Conservation (phyloP, 2,329 filamentous ascomycete species). For the Hortaea sp. region DNA sequence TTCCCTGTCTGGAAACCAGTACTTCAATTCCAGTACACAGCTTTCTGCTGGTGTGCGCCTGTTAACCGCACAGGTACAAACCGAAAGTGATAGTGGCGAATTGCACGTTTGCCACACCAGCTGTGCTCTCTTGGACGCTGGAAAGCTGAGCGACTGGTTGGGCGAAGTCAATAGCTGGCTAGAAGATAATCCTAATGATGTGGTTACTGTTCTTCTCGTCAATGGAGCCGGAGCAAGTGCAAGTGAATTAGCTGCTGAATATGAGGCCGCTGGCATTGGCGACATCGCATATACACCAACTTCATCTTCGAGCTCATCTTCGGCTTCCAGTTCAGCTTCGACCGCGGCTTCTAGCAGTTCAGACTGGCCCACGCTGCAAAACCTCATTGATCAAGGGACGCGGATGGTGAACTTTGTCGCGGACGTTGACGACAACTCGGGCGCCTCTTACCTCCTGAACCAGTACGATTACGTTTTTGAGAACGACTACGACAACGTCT, state of each 20-base stretch:
- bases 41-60: constrained; percentile 62
- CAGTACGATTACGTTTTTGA: constrained; percentile 63
- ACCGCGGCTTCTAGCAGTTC: not conserved
- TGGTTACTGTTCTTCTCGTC: constrained; percentile 64
- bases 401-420: constrained; percentile 63
- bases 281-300: constrained; percentile 50
- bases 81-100: constrained; percentile 23
- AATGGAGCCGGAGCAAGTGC: constrained; percentile 54
- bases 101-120: constrained; percentile 62
- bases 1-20: constrained; percentile 62
- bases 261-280: constrained; percentile 49
- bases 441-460: constrained; percentile 49
- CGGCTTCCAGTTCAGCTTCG: constrained; percentile 30
- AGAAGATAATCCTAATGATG: constrained; percentile 59
- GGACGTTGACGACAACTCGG: constrained; percentile 28
- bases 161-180: constrained; percentile 57
- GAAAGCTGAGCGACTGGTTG: constrained; percentile 55
- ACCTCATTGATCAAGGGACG: constrained; percentile 54
- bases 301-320: not conserved
- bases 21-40: constrained; percentile 60
- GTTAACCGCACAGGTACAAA: constrained; percentile 62
- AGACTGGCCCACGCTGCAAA: constrained; percentile 62
- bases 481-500: constrained; percentile 56
- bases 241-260: constrained; percentile 45
- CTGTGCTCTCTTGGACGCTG: constrained; percentile 60